Percentiles rank a stretch among this genome's conserved stretches.
Evolutionary conservation across 176 grass and related monocot species (phyloP).

Genomic region (Luzula sylvatica): DNA sequence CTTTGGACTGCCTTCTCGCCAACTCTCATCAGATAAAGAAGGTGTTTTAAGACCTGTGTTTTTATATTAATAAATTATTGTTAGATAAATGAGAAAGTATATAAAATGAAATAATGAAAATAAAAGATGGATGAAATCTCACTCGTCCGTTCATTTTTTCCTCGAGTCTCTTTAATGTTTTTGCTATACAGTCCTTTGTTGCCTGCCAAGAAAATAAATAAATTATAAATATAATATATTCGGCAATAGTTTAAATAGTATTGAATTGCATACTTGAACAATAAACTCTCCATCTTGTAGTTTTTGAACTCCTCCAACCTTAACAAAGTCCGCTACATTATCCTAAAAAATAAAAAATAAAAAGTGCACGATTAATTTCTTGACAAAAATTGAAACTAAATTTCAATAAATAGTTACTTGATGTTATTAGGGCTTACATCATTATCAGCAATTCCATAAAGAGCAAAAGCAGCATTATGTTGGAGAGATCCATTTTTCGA

Average conservation of each 20-base stretch:
- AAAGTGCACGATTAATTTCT: conserved; percentile 12
- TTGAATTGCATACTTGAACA: conserved; percentile 50
- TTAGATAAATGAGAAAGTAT: conserved; percentile 15
- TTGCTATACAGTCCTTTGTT: conserved; percentile 98
- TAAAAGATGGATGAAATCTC: conserved; percentile 35
- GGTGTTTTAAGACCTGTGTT: conserved; percentile 81
- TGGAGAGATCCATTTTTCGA: conserved; percentile 98
- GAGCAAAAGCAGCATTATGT: conserved; percentile 99
- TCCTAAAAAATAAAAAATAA: conserved; percentile 49
- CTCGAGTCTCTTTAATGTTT: conserved; percentile 94
- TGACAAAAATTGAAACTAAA: conserved; percentile 12
- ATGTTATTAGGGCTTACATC: conserved; percentile 50
- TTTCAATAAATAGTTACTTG: neutral
- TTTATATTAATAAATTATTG: conserved; percentile 14
- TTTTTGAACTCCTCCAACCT: conserved; percentile 95
- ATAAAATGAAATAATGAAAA: conserved; percentile 4
- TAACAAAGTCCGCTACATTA: conserved; percentile 88
- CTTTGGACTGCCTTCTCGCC: conserved; percentile 82
- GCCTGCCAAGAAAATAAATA: conserved; percentile 31
- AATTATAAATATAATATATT: neutral
- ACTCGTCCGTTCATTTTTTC: conserved; percentile 98
- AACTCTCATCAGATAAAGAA: conserved; percentile 91
- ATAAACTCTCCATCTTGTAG: conserved; percentile 99
- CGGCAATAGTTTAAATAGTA: neutral
- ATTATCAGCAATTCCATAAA: conserved; percentile 99